Conservation (phyloP, 2,329 filamentous ascomycete species). For the Trichoderma lentiforme region DNA sequence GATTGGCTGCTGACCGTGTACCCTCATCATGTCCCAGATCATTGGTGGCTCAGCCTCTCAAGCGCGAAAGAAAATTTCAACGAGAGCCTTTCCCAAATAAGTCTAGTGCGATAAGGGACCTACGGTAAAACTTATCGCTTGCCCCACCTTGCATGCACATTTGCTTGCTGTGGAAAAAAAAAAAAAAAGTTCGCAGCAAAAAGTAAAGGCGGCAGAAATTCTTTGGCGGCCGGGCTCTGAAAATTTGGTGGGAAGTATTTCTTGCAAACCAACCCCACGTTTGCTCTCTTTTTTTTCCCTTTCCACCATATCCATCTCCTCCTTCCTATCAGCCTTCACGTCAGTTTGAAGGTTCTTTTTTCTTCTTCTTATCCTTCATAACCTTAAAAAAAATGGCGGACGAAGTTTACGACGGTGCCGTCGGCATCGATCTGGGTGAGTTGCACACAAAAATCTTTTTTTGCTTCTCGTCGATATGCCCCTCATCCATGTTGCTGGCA, state of each 20-base stretch:
- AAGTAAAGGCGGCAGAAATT: conserved; percentile 26
- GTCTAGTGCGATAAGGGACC: conserved; percentile 7
- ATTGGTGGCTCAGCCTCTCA: neutral
- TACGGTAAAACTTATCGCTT: conserved; percentile 9
- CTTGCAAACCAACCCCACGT: conserved; percentile 38
- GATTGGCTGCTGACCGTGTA: neutral
- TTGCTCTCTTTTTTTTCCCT: conserved; percentile 24
- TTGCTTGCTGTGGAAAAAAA: conserved; percentile 22
- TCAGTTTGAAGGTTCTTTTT: conserved; percentile 21
- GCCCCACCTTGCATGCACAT: conserved; percentile 18
- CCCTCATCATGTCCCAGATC: neutral
- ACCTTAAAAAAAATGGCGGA: conserved; percentile 70
- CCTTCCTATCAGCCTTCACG: conserved; percentile 26
- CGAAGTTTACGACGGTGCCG: conserved; percentile 99
- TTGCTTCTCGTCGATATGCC: conserved; percentile 12
- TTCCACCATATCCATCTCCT: conserved; percentile 21
- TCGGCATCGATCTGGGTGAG: conserved; percentile 99
- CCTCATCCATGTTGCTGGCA: neutral
- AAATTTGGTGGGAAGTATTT: conserved; percentile 33
- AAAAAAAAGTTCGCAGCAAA: conserved; percentile 32
- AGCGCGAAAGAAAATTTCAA: conserved; percentile 17
- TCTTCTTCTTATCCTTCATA: neutral
- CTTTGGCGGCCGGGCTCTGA: neutral
- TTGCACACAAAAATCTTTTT: conserved; percentile 23
- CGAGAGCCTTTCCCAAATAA: conserved; percentile 8